Evolutionary conservation across 75 land plant genomes (phyloP).

Genomic region (Pinus taeda): DNA sequence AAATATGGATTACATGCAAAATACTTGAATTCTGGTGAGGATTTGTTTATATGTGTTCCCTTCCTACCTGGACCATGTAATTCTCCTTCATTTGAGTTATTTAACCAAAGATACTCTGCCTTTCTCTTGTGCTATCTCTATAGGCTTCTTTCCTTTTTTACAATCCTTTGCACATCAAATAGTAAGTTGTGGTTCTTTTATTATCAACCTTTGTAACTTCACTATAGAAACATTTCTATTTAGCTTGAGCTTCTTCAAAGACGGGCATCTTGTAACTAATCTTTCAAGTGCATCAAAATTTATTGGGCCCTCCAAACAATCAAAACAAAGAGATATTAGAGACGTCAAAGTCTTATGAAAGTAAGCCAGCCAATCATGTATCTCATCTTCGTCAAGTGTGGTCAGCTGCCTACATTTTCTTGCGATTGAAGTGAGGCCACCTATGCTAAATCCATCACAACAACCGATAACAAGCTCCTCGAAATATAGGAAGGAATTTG

Average conservation of each 20-base stretch:
- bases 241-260: slow-evolving; percentile 62
- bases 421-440: slow-evolving; percentile 60
- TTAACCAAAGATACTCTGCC: too few species aligned
- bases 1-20: too few species aligned
- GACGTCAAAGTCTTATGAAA: slow-evolving; percentile 75
- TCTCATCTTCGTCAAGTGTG: slow-evolving; percentile 73
- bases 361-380: slow-evolving; percentile 72
- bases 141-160: too few species aligned
- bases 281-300: slow-evolving; percentile 58
- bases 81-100: too few species aligned
- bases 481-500: slow-evolving; percentile 50
- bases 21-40: too few species aligned
- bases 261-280: slow-evolving; percentile 69
- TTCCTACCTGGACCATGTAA: too few species aligned
- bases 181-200: slow-evolving; percentile 57
- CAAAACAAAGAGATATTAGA: slow-evolving; percentile 67
- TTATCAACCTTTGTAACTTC: slow-evolving; percentile 47
- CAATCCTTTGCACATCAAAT: too few species aligned
- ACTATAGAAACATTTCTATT: slow-evolving; percentile 59
- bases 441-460: slow-evolving; percentile 88
- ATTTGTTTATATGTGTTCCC: too few species aligned
- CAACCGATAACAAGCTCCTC: slow-evolving; percentile 51
- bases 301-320: slow-evolving; percentile 52
- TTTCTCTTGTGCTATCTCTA: too few species aligned
- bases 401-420: slow-evolving; percentile 64